Base-by-base conservation (phyloP, 371 early-diverging fungal genomes). In the Amoeboaphelidium protococcarum region DNA sequence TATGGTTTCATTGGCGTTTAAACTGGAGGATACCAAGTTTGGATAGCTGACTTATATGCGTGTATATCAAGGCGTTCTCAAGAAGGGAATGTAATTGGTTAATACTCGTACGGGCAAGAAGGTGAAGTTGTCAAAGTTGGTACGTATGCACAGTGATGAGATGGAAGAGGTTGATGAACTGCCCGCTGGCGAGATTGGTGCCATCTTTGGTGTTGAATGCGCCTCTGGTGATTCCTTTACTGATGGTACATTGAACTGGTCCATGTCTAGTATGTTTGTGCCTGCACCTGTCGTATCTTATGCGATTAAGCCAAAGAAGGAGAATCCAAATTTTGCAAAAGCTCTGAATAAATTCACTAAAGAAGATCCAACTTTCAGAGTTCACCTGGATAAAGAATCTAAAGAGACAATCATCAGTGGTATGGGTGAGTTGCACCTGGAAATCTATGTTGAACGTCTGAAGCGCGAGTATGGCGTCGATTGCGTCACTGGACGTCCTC, bases 361-460 rank as follows among this genome's bases (percentile, higher is more conserved):
- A 56, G 92, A 95, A 67, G 96, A 95, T 61, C 92, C 96, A 24
- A 92, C 96, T 12, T 92, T 95, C 78, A 76, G 83, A 54, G 88
- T 88, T 12, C 82, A 86, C 54, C 72, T 89, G 46, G 91, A 95
- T 53, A 41, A 71, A 22, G 92, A 91, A 59, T 80, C 79, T 66
- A 86, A 89, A 59, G 78, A 83, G 66, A 85, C 86, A 3, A 82
- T 86, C 58, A 82, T 86, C 50, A 76, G 75, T 20, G 86, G 86
- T 52, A 86, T 86, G 86, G 87, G 87, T 56, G 87, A 86, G 61
- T 66, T 86, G 26, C 86, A 86, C 58, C 64, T 86, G 47, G 85
- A 86, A 55, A 78, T 82, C 53, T 92, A 91, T 61, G 87, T 95
- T 47, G 91, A 91, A 63, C 80, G 96, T 54, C 82, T 95, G 87